A percentile compares a stretch with the other conserved stretches of the same genome.
These are phyloP conservation scores for Leishmania major DNA, from an alignment of 208 protist species.

Conservation along the genomic window DNA sequence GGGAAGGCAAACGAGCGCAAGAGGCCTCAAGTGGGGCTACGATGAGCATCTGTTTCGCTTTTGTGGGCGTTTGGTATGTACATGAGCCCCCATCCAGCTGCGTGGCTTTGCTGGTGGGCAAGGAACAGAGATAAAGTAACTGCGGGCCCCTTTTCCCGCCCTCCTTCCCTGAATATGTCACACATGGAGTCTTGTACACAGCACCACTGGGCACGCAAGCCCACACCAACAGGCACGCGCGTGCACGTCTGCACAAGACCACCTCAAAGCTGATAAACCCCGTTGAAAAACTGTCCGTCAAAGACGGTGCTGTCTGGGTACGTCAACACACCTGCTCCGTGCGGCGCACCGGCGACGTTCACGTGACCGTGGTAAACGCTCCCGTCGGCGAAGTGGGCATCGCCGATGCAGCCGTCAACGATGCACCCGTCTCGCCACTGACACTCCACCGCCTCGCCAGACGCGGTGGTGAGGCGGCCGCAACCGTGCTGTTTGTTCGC, in stretches of 20 bases:
- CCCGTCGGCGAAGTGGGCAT: conserved; percentile 65
- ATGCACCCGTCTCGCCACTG: conserved; percentile 63
- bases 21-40: neutral
- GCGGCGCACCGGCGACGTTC: conserved; percentile 48
- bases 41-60: neutral
- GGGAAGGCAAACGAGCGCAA: neutral
- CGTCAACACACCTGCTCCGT: conserved; percentile 67
- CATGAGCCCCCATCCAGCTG: neutral
- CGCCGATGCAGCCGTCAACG: conserved; percentile 55
- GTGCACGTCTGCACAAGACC: neutral
- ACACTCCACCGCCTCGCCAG: conserved; percentile 68
- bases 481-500: conserved; percentile 70
- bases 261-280: conserved; percentile 73
- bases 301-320: conserved; percentile 89
- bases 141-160: neutral
- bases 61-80: neutral
- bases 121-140: neutral
- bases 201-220: neutral
- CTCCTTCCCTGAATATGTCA: neutral
- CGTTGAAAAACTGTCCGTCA: conserved; percentile 69
- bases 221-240: neutral
- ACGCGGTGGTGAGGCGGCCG: conserved; percentile 55
- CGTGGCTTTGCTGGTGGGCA: neutral
- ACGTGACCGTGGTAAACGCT: conserved; percentile 78
- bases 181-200: neutral